phyloP scores from a whole-genome alignment of 352 stramenopile species.

The Aphanomyces stellatus region DNA sequence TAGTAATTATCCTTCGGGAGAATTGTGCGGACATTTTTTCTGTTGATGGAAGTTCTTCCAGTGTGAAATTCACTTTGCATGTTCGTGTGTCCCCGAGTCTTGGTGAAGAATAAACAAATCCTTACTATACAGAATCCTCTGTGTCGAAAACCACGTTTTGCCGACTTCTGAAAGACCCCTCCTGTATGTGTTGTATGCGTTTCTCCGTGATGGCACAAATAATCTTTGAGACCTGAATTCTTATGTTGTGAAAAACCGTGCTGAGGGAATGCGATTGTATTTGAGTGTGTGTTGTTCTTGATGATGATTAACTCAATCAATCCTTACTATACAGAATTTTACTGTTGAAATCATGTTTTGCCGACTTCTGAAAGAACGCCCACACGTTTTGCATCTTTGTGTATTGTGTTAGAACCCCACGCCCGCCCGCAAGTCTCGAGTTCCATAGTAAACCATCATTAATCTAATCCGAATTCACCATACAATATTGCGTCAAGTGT shows the following conservation, averaged over 20 bases:
- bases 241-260: slow-evolving; percentile 13
- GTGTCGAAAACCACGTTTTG: slow-evolving; percentile 21
- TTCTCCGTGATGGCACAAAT: slow-evolving; percentile 19
- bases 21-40: slow-evolving; percentile 17
- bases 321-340: slow-evolving; percentile 21
- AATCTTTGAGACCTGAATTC: slow-evolving; percentile 24
- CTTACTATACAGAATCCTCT: slow-evolving; percentile 22
- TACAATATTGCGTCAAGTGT: background rate
- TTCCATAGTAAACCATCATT: background rate
- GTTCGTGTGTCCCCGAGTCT: background rate
- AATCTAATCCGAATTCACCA: background rate
- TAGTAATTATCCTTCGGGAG: background rate
- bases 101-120: slow-evolving; percentile 23
- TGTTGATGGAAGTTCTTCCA: slow-evolving; percentile 10
- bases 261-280: slow-evolving; percentile 15
- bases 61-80: background rate
- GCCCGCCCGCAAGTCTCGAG: too few species aligned
- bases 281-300: background rate
- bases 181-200: background rate
- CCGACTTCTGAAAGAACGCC: slow-evolving; percentile 20
- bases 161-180: slow-evolving; percentile 21
- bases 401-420: too few species aligned
- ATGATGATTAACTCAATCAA: slow-evolving; percentile 21
- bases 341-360: slow-evolving; percentile 21
- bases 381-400: background rate